phyloP scores from a whole-genome alignment of 768 basidiomycete genomes.

The Ramaria sp. region DNA sequence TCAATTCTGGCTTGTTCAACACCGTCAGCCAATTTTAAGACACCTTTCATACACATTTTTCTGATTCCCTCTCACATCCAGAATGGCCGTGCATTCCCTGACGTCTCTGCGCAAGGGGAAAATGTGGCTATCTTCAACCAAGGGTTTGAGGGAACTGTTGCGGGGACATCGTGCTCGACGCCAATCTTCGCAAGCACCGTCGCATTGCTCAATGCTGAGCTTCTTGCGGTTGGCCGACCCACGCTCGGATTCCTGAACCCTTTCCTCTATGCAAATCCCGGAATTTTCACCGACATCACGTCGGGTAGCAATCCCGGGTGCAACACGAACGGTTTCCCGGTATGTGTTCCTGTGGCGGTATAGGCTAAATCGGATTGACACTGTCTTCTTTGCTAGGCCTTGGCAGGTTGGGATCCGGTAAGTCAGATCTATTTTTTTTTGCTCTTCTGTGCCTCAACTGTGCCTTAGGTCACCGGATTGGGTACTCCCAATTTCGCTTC shows the following conservation, averaged over 20 bases:
- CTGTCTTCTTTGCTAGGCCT: not conserved
- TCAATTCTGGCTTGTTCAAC: slow-evolving; percentile 40
- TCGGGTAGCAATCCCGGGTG: slow-evolving; percentile 59
- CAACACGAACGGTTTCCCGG: slow-evolving; percentile 33
- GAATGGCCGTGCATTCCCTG: slow-evolving; percentile 10
- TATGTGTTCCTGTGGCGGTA: not conserved
- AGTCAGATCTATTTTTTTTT: too few relatives aligned
- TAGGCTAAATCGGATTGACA: too few relatives aligned
- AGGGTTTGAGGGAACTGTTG: slow-evolving; percentile 14
- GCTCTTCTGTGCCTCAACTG: too few relatives aligned
- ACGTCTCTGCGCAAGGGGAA: slow-evolving; percentile 15
- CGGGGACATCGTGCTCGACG: slow-evolving; percentile 10
- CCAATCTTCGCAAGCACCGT: slow-evolving; percentile 23
- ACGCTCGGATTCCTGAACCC: slow-evolving; percentile 32
- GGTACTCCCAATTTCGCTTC: too few relatives aligned
- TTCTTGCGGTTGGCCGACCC: slow-evolving; percentile 22
- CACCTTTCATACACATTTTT: not conserved
- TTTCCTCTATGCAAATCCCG: slow-evolving; percentile 15
- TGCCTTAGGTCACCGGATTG: too few relatives aligned
- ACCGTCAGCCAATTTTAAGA: not conserved
- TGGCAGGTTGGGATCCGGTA: too few relatives aligned
- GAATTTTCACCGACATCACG: slow-evolving; percentile 34
- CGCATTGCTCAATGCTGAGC: slow-evolving; percentile 28
- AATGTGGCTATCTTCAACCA: slow-evolving; percentile 20
- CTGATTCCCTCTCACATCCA: not conserved